Percentiles rank a stretch among this genome's conserved stretches.
Conservation (phyloP, 352 stramenopile genomes). For the Lagenidium giganteum region DNA sequence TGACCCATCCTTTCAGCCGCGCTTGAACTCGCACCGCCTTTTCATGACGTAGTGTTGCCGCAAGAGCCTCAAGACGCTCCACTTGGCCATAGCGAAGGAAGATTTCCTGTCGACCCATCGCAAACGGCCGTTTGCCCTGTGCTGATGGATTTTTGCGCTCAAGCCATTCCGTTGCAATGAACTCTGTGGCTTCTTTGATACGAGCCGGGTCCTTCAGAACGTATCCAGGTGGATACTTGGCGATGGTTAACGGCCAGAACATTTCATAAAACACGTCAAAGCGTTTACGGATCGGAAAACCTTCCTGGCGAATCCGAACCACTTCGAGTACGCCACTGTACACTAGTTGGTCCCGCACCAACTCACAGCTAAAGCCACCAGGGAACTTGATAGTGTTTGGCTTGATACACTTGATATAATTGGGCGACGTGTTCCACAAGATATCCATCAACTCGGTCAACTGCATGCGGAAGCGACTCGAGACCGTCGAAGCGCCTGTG, state of each 20-base stretch:
- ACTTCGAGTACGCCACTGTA: slow-evolving; percentile 93
- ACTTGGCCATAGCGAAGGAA: slow-evolving; percentile 78
- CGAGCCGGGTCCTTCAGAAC: slow-evolving; percentile 19
- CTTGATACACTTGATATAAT: slow-evolving; percentile 95
- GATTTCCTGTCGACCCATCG: slow-evolving; percentile 64
- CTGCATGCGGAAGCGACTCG: slow-evolving; percentile 76
- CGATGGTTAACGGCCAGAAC: slow-evolving; percentile 49
- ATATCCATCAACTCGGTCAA: slow-evolving; percentile 79
- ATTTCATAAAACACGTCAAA: slow-evolving; percentile 73
- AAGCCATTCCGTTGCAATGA: slow-evolving; percentile 50
- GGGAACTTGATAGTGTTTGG: slow-evolving; percentile 92
- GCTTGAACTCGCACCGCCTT: slow-evolving; percentile 52
- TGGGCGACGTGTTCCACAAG: slow-evolving; percentile 82
- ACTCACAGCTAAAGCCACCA: slow-evolving; percentile 81
- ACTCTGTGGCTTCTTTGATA: slow-evolving; percentile 32
- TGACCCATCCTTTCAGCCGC: no score
- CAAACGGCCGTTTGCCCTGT: slow-evolving; percentile 30
- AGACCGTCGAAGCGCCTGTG: slow-evolving; percentile 59
- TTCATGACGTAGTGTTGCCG: slow-evolving; percentile 29
- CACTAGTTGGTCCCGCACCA: slow-evolving; percentile 87
- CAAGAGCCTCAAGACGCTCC: slow-evolving; percentile 55
- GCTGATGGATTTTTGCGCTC: no score
- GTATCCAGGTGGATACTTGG: slow-evolving; percentile 16
- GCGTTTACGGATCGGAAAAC: slow-evolving; percentile 83
- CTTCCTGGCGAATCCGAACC: slow-evolving; percentile 89